phyloP scores from a whole-genome alignment of 2,329 filamentous ascomycete species.

The Fusarium domesticum region DNA sequence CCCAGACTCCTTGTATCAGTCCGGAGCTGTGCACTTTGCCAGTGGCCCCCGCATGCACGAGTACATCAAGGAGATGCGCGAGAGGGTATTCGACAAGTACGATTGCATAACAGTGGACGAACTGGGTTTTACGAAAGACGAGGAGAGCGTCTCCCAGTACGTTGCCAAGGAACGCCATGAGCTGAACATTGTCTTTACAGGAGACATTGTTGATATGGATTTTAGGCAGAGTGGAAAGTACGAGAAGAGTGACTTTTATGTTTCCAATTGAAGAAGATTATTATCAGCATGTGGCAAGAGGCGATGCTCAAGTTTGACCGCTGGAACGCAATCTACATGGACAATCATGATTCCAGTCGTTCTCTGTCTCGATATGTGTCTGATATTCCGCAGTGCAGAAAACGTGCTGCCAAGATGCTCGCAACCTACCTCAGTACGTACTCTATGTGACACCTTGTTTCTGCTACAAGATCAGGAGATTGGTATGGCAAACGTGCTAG shows the following conservation, averaged over 20 bases:
- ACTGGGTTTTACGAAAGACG: conserved; percentile 33
- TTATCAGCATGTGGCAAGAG: conserved; percentile 38
- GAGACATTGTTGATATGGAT: conserved; percentile 28
- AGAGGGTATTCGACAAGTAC: conserved; percentile 46
- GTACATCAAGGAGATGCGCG: conserved; percentile 25
- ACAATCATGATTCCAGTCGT: conserved; percentile 55
- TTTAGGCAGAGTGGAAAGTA: conserved; percentile 35
- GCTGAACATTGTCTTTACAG: conserved; percentile 29
- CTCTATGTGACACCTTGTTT: conserved; percentile 45
- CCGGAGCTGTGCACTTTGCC: conserved; percentile 43
- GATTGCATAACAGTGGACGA: conserved; percentile 51
- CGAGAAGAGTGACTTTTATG: conserved; percentile 41
- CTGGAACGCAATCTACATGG: conserved; percentile 52
- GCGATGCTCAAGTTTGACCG: conserved; percentile 37
- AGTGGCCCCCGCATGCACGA: conserved; percentile 55
- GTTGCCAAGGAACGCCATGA: conserved; percentile 43
- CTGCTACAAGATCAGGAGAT: conserved; percentile 53
- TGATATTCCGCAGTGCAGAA: conserved; percentile 38
- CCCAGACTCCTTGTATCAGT: conserved; percentile 33
- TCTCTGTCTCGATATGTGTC: conserved; percentile 48
- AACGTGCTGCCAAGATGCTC: conserved; percentile 45
- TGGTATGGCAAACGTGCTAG: conserved; percentile 47
- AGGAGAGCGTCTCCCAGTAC: conserved; percentile 44
- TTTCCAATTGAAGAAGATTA: conserved; percentile 36
- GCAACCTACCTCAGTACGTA: conserved; percentile 38